phyloP scores from a whole-genome alignment of 2,329 filamentous ascomycete species.

The Paecilomyces niveus region DNA sequence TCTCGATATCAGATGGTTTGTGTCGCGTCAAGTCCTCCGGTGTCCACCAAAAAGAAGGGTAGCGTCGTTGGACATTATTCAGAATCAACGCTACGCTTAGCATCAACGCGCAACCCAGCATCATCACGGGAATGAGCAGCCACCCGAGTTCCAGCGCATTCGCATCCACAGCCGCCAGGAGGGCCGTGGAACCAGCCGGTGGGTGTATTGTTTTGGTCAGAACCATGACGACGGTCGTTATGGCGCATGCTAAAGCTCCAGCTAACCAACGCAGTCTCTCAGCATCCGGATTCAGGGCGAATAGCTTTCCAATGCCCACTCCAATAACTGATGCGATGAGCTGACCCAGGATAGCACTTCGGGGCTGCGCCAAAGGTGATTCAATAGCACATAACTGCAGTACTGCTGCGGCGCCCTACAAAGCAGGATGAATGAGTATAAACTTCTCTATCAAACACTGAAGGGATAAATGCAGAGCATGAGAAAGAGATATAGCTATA shows the following conservation, averaged over 20 bases:
- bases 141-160: constrained; percentile 55
- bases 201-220: constrained; percentile 67
- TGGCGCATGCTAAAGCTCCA: constrained; percentile 58
- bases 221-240: constrained; percentile 58
- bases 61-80: constrained; percentile 63
- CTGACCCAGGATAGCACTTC: constrained; percentile 63
- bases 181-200: constrained; percentile 65
- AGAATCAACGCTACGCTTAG: constrained; percentile 54
- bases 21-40: constrained; percentile 18
- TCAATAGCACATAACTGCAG: constrained; percentile 66
- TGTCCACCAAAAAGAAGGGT: constrained; percentile 62
- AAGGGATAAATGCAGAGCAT: constrained; percentile 2
- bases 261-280: constrained; percentile 55
- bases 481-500: not conserved
- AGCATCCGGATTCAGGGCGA: constrained; percentile 44
- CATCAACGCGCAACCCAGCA: constrained; percentile 57
- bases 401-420: constrained; percentile 66
- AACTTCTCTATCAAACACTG: not conserved
- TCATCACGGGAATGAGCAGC: constrained; percentile 57
- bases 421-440: not conserved
- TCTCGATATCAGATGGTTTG: constrained; percentile 13
- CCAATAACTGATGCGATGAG: constrained; percentile 55
- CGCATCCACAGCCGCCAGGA: constrained; percentile 58
- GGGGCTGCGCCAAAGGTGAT: constrained; percentile 65
- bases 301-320: constrained; percentile 58